phyloP scores from a whole-genome alignment of 352 stramenopile genomes.

The Pythium dissimile region DNA sequence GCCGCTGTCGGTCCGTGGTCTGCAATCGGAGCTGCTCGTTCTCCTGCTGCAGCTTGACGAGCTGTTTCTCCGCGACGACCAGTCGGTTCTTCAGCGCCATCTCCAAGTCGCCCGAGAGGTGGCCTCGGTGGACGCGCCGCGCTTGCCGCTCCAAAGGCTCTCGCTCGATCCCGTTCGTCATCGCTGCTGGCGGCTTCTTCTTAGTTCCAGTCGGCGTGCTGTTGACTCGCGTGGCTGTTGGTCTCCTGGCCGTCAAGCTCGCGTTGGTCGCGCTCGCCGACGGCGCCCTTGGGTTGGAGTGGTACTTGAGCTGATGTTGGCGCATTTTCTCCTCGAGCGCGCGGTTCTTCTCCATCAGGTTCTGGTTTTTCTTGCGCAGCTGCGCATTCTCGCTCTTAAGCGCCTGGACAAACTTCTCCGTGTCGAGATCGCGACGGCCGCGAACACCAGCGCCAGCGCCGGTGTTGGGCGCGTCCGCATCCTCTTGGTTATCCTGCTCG shows the following conservation, averaged over 20 bases:
- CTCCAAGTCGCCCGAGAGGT: constrained; percentile 56
- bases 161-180: constrained; percentile 11
- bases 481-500: constrained; percentile 54
- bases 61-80: constrained; percentile 63
- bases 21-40: constrained; percentile 52
- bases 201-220: not conserved
- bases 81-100: constrained; percentile 68
- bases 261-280: constrained; percentile 19
- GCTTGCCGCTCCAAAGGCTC: constrained; percentile 42
- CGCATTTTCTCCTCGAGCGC: constrained; percentile 56
- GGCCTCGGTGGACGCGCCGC: constrained; percentile 45
- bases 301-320: constrained; percentile 24
- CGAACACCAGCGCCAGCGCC: constrained; percentile 10
- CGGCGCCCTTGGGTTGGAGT: constrained; percentile 20
- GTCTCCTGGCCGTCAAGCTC: not conserved
- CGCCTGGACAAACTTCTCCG: constrained; percentile 76
- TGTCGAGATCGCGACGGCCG: constrained; percentile 61
- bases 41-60: constrained; percentile 64
- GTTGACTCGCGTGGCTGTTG: not conserved
- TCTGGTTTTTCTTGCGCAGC: constrained; percentile 76
- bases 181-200: not conserved
- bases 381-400: constrained; percentile 70
- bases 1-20: not conserved
- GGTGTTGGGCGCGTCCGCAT: not conserved
- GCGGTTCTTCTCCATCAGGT: constrained; percentile 66